A percentile compares a stretch with the other conserved stretches of the same genome.
phyloP scores from a whole-genome alignment of 2,329 filamentous ascomycete species.

The Fonsecaea erecta region DNA sequence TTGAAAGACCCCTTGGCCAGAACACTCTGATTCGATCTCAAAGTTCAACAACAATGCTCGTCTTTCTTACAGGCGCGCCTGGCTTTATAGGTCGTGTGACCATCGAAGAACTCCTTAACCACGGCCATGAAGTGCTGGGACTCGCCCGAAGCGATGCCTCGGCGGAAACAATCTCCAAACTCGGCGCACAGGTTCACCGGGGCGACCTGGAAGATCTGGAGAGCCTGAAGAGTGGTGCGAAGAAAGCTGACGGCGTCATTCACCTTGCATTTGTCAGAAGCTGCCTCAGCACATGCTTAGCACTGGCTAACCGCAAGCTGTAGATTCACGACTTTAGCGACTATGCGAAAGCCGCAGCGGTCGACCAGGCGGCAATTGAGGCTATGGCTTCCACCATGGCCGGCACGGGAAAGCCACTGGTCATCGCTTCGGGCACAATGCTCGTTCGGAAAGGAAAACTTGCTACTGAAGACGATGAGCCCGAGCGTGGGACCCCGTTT shows the following conservation, averaged over 20 bases:
- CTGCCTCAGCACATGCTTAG: neutral
- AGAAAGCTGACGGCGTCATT: conserved; percentile 46
- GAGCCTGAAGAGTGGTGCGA: conserved; percentile 42
- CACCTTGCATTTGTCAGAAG: conserved; percentile 47
- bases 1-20: too few species aligned
- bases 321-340: conserved; percentile 46
- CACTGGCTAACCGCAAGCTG: neutral
- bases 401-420: conserved; percentile 43
- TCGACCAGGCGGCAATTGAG: conserved; percentile 45
- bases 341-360: conserved; percentile 38
- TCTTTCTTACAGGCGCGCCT: conserved; percentile 52
- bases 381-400: conserved; percentile 45
- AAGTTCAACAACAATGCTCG: conserved; percentile 38
- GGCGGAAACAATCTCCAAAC: conserved; percentile 39
- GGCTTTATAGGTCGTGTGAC: conserved; percentile 51
- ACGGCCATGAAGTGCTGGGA: conserved; percentile 50
- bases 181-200: conserved; percentile 43
- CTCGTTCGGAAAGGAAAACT: conserved; percentile 38
- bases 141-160: conserved; percentile 46
- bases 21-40: too few species aligned
- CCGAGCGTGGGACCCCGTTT: conserved; percentile 24
- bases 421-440: conserved; percentile 48
- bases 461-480: conserved; percentile 41
- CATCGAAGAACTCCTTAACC: conserved; percentile 45
- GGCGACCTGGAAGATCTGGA: conserved; percentile 47